These are phyloP conservation scores for Quambalaria eucalypti DNA, from an alignment of 1,284 basidiomycete species.

Conservation along the genomic window DNA sequence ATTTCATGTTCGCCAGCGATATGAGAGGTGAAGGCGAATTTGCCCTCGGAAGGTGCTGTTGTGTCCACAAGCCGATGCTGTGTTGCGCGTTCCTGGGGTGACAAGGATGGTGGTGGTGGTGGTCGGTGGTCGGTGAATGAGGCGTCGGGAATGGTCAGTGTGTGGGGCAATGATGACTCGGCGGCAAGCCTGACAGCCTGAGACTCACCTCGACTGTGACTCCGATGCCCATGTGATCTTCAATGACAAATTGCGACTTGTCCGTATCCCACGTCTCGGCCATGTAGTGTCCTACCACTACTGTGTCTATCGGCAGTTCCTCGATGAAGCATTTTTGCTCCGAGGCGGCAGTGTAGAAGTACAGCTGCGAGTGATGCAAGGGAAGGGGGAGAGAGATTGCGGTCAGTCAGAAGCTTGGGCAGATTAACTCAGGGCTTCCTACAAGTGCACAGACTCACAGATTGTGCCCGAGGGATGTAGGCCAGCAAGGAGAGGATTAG, in stretches of 20 bases:
- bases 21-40: conserved; percentile 94
- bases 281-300: conserved; percentile 68
- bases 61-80: conserved; percentile 59
- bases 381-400: background rate
- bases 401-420: background rate
- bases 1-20: conserved; percentile 94
- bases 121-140: conserved; percentile 2
- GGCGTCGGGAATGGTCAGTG: background rate
- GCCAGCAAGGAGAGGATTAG: no score
- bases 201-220: conserved; percentile 67
- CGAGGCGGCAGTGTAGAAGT: conserved; percentile 50
- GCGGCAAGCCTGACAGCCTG: background rate
- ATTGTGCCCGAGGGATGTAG: no score
- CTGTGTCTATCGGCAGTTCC: conserved; percentile 90
- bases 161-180: conserved; percentile 2
- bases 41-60: conserved; percentile 75
- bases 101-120: background rate
- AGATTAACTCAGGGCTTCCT: background rate
- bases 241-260: conserved; percentile 61
- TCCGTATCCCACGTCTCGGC: conserved; percentile 82
- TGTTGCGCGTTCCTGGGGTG: conserved; percentile 16
- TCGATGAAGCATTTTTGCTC: conserved; percentile 73
- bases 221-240: conserved; percentile 73
- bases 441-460: no score
- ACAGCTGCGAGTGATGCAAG: conserved; percentile 26